Evolutionary conservation across 768 basidiomycete genomes (phyloP).

Genomic region (Psilocybe sp.): DNA sequence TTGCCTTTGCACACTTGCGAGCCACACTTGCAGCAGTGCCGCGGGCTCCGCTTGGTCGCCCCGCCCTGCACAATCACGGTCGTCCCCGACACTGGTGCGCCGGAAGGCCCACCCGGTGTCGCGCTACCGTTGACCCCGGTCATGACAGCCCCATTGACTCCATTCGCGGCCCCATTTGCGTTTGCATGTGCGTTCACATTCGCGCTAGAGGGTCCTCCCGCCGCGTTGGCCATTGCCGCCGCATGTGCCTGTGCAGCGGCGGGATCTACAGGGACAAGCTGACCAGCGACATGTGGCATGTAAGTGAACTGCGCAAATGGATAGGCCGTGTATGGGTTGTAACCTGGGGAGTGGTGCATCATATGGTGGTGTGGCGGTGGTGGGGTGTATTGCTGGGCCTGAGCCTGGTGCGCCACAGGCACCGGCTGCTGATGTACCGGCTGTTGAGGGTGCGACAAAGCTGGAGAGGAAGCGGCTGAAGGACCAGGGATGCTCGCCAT

Average conservation of each 20-base stretch:
- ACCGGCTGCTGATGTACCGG: not conserved
- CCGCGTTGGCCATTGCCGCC: no score
- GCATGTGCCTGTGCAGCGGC: constrained; percentile 4
- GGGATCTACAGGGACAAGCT: constrained; percentile 14
- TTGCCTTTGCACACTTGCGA: constrained; percentile 82
- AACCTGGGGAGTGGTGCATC: constrained; percentile 11
- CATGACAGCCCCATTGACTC: not conserved
- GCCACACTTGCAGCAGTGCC: constrained; percentile 84
- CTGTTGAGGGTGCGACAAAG: not conserved
- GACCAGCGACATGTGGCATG: constrained; percentile 22
- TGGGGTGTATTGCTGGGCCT: constrained; percentile 13
- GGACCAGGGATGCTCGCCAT: no score
- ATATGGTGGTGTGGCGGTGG: constrained; percentile 5
- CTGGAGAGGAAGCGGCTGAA: not conserved
- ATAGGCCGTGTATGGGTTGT: constrained; percentile 23
- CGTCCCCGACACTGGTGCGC: not conserved
- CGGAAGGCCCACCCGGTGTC: not conserved
- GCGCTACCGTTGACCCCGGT: constrained; percentile 10
- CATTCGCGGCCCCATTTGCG: no score
- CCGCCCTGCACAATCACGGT: constrained; percentile 14
- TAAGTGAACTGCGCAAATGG: constrained; percentile 26
- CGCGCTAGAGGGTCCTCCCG: no score
- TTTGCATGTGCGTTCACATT: no score
- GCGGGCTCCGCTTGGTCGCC: constrained; percentile 55
- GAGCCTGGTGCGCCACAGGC: not conserved